A percentile compares a stretch with the other conserved stretches of the same genome.
Evolutionary conservation across 2,329 filamentous ascomycete genomes (phyloP).

Genomic region (Mycosphaerelloides madeirae): DNA sequence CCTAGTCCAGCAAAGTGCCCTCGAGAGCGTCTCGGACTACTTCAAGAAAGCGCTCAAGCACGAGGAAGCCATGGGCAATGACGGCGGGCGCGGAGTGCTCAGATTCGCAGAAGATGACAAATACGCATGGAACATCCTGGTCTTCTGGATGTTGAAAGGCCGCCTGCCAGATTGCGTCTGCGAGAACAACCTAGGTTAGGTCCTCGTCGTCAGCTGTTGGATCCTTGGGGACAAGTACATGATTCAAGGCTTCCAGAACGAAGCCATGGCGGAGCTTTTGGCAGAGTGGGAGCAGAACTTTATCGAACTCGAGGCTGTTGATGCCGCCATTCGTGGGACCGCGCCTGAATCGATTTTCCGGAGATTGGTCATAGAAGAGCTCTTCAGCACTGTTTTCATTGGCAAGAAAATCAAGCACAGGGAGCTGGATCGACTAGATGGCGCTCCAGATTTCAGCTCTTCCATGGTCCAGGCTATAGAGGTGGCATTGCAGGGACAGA

Average conservation of each 20-base stretch:
- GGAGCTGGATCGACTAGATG: neutral
- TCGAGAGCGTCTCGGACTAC: conserved; percentile 1
- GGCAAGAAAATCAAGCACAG: neutral
- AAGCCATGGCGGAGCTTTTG: neutral
- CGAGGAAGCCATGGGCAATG: neutral
- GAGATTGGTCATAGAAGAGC: neutral
- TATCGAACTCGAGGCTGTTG: neutral
- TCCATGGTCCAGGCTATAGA: neutral
- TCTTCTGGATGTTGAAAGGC: conserved; percentile 6
- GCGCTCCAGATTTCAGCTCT: neutral
- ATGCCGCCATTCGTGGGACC: neutral
- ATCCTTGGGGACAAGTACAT: conserved; percentile 1
- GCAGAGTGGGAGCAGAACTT: too few species aligned
- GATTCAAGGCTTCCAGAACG: neutral
- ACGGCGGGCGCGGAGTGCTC: neutral
- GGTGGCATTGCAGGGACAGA: neutral
- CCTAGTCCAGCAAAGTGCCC: neutral
- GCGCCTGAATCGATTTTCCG: neutral
- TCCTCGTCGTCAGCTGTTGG: neutral
- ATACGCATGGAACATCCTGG: conserved; percentile 5
- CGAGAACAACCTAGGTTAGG: neutral
- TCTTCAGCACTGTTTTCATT: neutral
- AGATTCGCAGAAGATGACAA: conserved; percentile 8
- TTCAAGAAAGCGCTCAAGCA: conserved; percentile 6
- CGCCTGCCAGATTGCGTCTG: neutral